Base-by-base conservation (phyloP, 2,329 filamentous ascomycete genomes). In the Mariannaea elegans region DNA sequence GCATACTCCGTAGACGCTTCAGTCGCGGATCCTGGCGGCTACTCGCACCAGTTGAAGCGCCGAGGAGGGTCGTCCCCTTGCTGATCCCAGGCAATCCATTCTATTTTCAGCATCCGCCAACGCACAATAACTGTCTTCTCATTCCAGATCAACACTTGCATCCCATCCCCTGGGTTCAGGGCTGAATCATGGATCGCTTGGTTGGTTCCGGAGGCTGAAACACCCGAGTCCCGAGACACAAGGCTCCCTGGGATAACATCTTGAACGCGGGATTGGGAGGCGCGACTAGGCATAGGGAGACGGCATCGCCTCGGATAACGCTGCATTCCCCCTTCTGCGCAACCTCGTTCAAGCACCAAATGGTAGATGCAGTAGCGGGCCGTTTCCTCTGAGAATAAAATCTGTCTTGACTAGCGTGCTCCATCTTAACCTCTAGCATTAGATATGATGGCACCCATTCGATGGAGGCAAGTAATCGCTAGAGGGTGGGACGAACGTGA, bases 21-120 rank as follows among this genome's bases (percentile, higher is more conserved):
- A 23, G 47, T 23, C 36, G 55, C 38, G 42, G 19, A n/a, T 14
- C 42, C 23, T 23, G 46, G 55, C 56, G 56, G 56, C 36, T 59
- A 36, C 56, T 32, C 42, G 49, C 56, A 42, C 49, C 50, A 58
- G 57, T 63, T 61, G 62, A 59, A 53, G 63, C 65, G 56, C 66
- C 61, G 56, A 54, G 7, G 48, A 64, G 67, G 67, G 67, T 65
- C 58, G 59, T 64, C 59, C 62, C 62, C 49, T 36, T 41, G 46
- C 31, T 24, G 42, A 55, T 53, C 55, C 46, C 12, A 34, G 49
- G 36, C 36, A 10, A n/a, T 44, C 49, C 49, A 46, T 36, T 45
- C 50, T 53, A 53, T 53, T 53, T 53, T 53, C 50, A 53, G 13
- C 19, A 18, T 18, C 39, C 18, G 9, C 19, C 21, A 16, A 8